phyloP scores from a whole-genome alignment of 139 green algal genomes.

The Tetraselmis striata region DNA sequence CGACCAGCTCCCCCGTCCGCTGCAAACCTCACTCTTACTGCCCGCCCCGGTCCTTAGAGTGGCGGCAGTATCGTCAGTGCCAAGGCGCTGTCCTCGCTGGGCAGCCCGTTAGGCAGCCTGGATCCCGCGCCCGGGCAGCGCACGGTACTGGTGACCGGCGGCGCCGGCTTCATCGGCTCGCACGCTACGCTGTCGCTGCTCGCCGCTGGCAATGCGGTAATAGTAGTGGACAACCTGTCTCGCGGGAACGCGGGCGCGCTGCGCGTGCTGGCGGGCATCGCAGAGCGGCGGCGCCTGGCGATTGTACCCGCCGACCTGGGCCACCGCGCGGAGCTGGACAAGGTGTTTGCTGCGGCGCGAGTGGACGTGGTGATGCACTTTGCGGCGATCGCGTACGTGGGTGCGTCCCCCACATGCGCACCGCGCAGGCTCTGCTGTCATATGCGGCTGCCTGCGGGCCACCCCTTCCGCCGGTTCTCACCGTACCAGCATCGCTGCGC shows the following conservation, averaged over 20 bases:
- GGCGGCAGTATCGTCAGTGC: too few relatives aligned
- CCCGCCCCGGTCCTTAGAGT: too few relatives aligned
- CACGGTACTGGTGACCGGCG: not conserved
- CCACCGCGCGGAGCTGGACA: slow-evolving; percentile 27
- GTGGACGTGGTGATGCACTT: slow-evolving; percentile 71
- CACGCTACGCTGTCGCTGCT: slow-evolving; percentile 51
- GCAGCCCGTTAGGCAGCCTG: too few relatives aligned
- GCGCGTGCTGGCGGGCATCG: slow-evolving; percentile 21
- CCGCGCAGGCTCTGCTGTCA: too few relatives aligned
- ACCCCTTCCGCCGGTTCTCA: not conserved
- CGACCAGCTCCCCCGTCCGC: too few relatives aligned
- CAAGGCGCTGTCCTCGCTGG: too few relatives aligned
- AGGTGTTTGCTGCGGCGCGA: slow-evolving; percentile 11
- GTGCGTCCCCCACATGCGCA: slow-evolving; percentile 26
- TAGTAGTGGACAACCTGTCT: slow-evolving; percentile 59
- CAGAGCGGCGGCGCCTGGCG: slow-evolving; percentile 9
- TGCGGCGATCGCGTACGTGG: slow-evolving; percentile 67
- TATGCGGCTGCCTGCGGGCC: not conserved
- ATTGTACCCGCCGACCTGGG: slow-evolving; percentile 54
- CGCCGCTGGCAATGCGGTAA: slow-evolving; percentile 49
- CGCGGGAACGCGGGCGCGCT: slow-evolving; percentile 62
- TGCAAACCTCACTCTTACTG: too few relatives aligned
- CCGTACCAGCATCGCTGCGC: not conserved
- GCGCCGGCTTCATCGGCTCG: slow-evolving; percentile 64
- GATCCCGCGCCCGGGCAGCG: too few relatives aligned